Base-by-base conservation (phyloP, 1,139 yeast genomes). In the Debaryomyces subglobosus region DNA sequence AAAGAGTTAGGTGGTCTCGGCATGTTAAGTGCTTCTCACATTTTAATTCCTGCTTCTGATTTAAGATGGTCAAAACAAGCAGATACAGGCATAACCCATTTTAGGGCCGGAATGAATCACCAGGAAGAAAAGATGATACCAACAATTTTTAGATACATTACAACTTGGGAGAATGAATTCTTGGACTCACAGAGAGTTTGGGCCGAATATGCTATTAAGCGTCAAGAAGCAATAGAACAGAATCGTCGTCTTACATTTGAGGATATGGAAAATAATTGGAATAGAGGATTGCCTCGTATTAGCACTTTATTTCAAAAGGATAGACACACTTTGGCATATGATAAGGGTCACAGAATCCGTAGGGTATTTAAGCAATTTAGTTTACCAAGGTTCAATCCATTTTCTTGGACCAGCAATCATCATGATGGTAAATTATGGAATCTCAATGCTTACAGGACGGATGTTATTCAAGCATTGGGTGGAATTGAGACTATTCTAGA, bases 401-500 rank as follows among this genome's bases (percentile, higher is more conserved):
- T 90, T 67, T 91, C 98, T 97, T 95, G 99, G 99, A 89, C 96
- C 0, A 86, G 85, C 49, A 82, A 84, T 52, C 86, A 89, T 44
- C 99, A 95, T 64, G 99, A 95, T 65, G 99, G 99, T 56, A 89
- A 87, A 59, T 72, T 95, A 47, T 95, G 99, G 99, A 91, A 92
- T 61, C 73, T 95, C 54, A 89, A 89, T 61, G 86, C 96, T 0
- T 95, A 95, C 63, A 78, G 99, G 57, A 86, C 97, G 0, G 99
- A 95, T 69, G 97, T 94, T 1, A 92, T 95, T 39, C 98, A 94
- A 67, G 97, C 98, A 0, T 76, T 95, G 7, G 99, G 99, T 39
- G 99, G 99, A 46, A 89, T 95, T 53, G 98, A 94, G 61, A 91
- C 99, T 0, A 94, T 95, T 63, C 69, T 95, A 54, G 99, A 94